Conservation (phyloP, 169 alveolate species). For the Eimeria brunetti region DNA sequence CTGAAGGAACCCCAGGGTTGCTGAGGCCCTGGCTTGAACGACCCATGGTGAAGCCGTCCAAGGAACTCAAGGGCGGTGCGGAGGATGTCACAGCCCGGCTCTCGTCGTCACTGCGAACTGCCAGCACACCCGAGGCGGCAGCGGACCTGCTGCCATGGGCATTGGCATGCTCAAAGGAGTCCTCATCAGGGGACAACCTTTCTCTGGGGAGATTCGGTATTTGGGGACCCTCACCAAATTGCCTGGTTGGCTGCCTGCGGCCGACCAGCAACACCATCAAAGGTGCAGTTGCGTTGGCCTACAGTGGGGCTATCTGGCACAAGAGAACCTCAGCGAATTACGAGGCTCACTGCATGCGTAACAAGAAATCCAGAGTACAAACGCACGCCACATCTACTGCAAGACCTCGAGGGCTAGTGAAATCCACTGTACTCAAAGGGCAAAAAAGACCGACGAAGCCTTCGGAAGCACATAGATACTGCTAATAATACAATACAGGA, state of each 20-base stretch:
- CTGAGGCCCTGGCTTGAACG: background rate
- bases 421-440: background rate
- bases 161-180: background rate
- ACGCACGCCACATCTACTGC: constrained; percentile 11
- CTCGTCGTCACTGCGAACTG: background rate
- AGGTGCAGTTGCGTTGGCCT: constrained; percentile 24
- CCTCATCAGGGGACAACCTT: constrained; percentile 16
- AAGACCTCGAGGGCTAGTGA: constrained; percentile 12
- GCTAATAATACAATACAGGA: constrained; percentile 6
- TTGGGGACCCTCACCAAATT: background rate
- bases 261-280: constrained; percentile 45
- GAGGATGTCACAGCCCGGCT: background rate
- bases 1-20: constrained; percentile 8
- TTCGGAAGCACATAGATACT: constrained; percentile 25
- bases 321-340: background rate
- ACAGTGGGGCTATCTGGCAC: background rate
- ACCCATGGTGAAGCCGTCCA: constrained; percentile 26
- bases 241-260: constrained; percentile 23
- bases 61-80: background rate
- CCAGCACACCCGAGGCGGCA: constrained; percentile 46
- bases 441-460: background rate
- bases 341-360: background rate
- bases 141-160: constrained; percentile 36
- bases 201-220: background rate
- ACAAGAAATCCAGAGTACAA: constrained; percentile 3